These are phyloP conservation scores for Chimonanthus salicifolius DNA, from an alignment of 164 flowering plant genomes.

Conservation along the genomic window DNA sequence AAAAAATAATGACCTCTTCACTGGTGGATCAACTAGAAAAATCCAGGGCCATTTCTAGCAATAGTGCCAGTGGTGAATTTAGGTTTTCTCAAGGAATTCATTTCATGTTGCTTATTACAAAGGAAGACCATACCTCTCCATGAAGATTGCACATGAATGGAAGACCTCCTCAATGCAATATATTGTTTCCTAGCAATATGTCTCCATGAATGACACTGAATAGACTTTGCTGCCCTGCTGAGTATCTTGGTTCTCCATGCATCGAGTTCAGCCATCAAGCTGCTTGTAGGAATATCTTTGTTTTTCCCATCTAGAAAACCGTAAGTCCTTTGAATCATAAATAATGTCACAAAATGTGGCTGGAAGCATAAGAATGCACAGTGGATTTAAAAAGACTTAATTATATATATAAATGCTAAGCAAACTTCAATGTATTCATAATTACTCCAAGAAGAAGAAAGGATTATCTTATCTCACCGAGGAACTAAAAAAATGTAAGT, in stretches of 20 bases:
- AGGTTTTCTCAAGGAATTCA: not conserved
- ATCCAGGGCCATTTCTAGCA: not conserved
- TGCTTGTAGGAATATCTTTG: slow-evolving; percentile 84
- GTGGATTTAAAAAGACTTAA: not conserved
- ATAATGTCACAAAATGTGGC: not conserved
- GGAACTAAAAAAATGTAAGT: too few species aligned
- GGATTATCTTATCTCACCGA: too few species aligned
- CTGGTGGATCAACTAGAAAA: not conserved
- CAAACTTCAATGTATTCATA: not conserved
- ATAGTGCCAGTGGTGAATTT: not conserved
- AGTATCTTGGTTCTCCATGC: slow-evolving; percentile 55
- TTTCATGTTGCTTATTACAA: not conserved
- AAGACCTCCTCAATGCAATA: slow-evolving; percentile 40
- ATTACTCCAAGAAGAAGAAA: too few species aligned
- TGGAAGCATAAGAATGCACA: not conserved
- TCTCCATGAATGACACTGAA: slow-evolving; percentile 53
- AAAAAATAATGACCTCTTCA: not conserved
- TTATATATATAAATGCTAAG: not conserved
- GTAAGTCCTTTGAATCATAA: not conserved
- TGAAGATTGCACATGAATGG: slow-evolving; percentile 50
- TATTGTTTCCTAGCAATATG: slow-evolving; percentile 52
- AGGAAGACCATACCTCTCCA: slow-evolving; percentile 57
- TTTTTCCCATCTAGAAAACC: slow-evolving; percentile 65
- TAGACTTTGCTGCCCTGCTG: slow-evolving; percentile 49
- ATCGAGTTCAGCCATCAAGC: slow-evolving; percentile 95